phyloP scores from a whole-genome alignment of 768 basidiomycete species.

The Rhizopogon rudus region DNA sequence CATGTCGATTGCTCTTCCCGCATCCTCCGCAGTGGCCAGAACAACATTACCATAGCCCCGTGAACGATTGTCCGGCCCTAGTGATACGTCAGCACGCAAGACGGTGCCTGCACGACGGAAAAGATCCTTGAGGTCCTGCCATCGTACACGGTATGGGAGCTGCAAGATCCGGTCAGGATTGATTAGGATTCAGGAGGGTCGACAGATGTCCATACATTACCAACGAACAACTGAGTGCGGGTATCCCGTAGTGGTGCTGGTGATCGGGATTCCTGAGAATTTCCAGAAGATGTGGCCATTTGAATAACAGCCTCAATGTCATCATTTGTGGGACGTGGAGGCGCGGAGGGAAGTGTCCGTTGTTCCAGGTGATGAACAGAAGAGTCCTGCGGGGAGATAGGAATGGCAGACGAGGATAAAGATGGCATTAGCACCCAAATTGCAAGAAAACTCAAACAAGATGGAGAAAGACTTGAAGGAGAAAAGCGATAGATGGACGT shows the following conservation, averaged over 20 bases:
- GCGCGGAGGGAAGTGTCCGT: constrained; percentile 4
- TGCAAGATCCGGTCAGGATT: constrained; percentile 24
- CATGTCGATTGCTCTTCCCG: constrained; percentile 89
- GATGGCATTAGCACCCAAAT: neutral
- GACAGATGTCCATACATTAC: constrained; percentile 65
- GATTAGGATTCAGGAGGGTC: neutral
- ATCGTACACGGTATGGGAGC: constrained; percentile 95
- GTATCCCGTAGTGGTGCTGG: constrained; percentile 65
- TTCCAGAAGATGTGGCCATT: constrained; percentile 74
- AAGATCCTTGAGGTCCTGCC: constrained; percentile 99
- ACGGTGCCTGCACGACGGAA: constrained; percentile 94
- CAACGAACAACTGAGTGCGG: constrained; percentile 92
- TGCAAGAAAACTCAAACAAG: neutral
- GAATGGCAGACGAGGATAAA: neutral
- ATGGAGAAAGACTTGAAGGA: neutral
- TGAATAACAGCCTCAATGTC: constrained; percentile 93
- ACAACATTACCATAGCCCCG: constrained; percentile 94
- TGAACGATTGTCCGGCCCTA: constrained; percentile 86
- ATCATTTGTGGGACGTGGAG: constrained; percentile 54
- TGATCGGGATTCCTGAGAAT: constrained; percentile 41
- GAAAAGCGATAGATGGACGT: constrained; percentile 3
- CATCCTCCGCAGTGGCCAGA: constrained; percentile 91
- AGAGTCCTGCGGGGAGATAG: constrained; percentile 8
- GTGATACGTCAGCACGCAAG: constrained; percentile 69
- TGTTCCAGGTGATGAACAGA: neutral